Evolutionary conservation across 805 yeast species (phyloP), one percentile per base, ranked within the genome.

Genomic region (Lipomyces oligophaga): DNA sequence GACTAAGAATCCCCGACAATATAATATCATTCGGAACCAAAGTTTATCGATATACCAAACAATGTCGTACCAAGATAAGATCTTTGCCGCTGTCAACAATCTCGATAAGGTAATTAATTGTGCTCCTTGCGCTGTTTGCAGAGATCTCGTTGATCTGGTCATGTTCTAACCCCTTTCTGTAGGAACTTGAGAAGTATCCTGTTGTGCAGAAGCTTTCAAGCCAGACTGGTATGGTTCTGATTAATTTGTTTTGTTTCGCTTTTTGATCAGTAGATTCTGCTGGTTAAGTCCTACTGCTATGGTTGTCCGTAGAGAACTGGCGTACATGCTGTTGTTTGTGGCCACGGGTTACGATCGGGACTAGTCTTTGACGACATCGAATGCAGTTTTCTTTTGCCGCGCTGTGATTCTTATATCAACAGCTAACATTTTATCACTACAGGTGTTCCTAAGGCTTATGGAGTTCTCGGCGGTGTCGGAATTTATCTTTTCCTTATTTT

Each of bases 371-470:
- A n/a, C n/a, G n/a, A n/a, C n/a, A n/a, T n/a, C n/a, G n/a, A n/a
- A n/a, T n/a, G n/a, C n/a, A n/a, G n/a, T n/a, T n/a, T n/a, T n/a
- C n/a, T n/a, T n/a, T n/a, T n/a, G n/a, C n/a, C n/a, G n/a, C n/a
- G n/a, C n/a, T n/a, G n/a, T n/a, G n/a, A n/a, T n/a, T n/a, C n/a
- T n/a, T n/a, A n/a, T n/a, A n/a, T n/a, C n/a, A n/a, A n/a, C n/a
- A n/a, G n/a, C n/a, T n/a, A n/a, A n/a, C n/a, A n/a, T 10, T 22
- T 13, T 25, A 10, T 38, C 11, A 11, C 10, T n/a, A 11, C 33
- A 53, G 64, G 65, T 30, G 51, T 69, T 35, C 97, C 97, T 65
- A 83, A 89, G 75, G 82, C 95, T 2, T 93, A 90, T 63, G 83
- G 85, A 32, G 83, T 81, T 18, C 67, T 83, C 45, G 90, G 81